Evolutionary conservation across 176 grass and related monocot genomes (phyloP).

Genomic region (Pontederia crassipes): DNA sequence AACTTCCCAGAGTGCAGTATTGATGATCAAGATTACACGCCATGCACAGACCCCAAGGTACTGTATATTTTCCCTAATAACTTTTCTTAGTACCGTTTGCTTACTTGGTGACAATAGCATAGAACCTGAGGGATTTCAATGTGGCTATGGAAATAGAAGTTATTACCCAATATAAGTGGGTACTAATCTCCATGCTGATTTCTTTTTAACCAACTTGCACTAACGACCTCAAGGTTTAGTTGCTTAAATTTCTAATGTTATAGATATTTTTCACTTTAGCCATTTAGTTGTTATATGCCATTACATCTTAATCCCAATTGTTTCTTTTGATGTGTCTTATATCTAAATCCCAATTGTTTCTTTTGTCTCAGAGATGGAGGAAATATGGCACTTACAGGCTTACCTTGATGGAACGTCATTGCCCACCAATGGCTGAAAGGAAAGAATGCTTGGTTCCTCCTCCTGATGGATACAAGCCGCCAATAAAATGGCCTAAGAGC

Average conservation of each 20-base stretch:
- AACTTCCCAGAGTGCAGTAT: slow-evolving; percentile 61
- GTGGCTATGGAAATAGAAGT: neutral
- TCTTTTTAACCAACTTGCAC: too few species aligned
- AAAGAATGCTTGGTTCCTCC: slow-evolving; percentile 74
- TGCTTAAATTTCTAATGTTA: too few species aligned
- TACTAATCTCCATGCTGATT: neutral
- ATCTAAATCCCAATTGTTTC: slow-evolving; percentile 6
- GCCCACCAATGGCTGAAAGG: slow-evolving; percentile 57
- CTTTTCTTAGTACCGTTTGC: too few species aligned
- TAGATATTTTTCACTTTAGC: too few species aligned
- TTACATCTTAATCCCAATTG: too few species aligned
- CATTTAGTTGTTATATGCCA: too few species aligned
- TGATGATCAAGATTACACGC: slow-evolving; percentile 85
- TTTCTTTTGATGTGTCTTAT: too few species aligned
- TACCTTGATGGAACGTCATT: slow-evolving; percentile 92
- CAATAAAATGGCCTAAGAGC: slow-evolving; percentile 96
- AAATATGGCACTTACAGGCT: slow-evolving; percentile 88
- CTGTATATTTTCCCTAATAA: neutral
- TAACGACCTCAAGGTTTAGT: too few species aligned
- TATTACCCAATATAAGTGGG: too few species aligned
- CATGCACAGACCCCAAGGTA: slow-evolving; percentile 88
- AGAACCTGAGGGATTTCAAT: neutral
- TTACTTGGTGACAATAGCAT: neutral
- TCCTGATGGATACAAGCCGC: slow-evolving; percentile 72
- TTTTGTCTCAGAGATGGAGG: slow-evolving; percentile 46